These are phyloP conservation scores for Ceratocystis cubensis DNA, from an alignment of 2,329 filamentous ascomycete genomes.

Conservation along the genomic window DNA sequence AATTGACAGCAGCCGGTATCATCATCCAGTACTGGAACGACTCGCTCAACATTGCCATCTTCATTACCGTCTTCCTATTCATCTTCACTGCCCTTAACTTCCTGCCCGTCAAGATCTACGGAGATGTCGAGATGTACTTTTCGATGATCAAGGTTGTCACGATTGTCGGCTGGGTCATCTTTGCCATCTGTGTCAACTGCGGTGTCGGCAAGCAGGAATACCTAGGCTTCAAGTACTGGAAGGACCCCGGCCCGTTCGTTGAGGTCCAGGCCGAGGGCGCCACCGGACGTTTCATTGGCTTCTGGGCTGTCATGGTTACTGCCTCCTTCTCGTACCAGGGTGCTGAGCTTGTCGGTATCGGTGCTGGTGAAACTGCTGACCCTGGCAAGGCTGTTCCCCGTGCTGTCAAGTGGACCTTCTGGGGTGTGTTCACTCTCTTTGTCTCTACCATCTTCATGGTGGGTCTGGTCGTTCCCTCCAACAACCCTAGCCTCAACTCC, in stretches of 20 bases:
- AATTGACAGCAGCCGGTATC: constrained; percentile 58
- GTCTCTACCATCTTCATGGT: constrained; percentile 55
- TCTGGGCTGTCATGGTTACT: constrained; percentile 56
- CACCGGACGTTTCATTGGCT: constrained; percentile 52
- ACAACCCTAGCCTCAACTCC: constrained; percentile 41
- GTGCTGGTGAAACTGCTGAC: constrained; percentile 64
- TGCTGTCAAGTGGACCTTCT: constrained; percentile 64
- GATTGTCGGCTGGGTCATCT: constrained; percentile 62
- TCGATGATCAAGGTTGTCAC: constrained; percentile 65
- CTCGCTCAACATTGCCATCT: constrained; percentile 52
- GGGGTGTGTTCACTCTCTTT: constrained; percentile 60
- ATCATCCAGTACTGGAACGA: constrained; percentile 65
- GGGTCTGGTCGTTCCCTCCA: constrained; percentile 55
- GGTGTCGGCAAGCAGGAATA: constrained; percentile 58
- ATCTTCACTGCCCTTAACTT: constrained; percentile 58
- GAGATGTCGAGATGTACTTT: constrained; percentile 69
- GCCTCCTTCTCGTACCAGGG: constrained; percentile 62
- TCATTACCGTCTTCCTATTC: constrained; percentile 61
- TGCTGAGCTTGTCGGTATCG: constrained; percentile 63
- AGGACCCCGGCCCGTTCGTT: constrained; percentile 53
- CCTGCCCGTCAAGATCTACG: constrained; percentile 58
- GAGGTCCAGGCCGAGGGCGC: constrained; percentile 43
- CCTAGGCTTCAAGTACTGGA: constrained; percentile 62
- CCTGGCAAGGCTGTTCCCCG: constrained; percentile 59
- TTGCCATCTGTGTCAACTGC: constrained; percentile 61